phyloP scores from a whole-genome alignment of 1,139 yeast species.

The Candida sp. region DNA sequence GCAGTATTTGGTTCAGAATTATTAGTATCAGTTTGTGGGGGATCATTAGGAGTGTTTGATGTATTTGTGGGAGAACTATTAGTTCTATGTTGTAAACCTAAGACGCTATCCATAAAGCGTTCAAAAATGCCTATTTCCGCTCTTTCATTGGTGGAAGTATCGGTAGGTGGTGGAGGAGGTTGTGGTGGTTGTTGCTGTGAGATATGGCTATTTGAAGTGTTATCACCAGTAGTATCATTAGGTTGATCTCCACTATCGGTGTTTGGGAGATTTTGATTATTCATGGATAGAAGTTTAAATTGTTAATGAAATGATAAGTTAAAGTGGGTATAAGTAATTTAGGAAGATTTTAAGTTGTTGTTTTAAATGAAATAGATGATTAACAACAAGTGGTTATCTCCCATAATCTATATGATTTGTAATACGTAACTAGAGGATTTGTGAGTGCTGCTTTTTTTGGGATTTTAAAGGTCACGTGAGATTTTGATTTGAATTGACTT shows the following conservation, averaged over 20 bases:
- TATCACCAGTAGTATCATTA: not conserved
- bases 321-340: too few relatives aligned
- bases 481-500: too few relatives aligned
- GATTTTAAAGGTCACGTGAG: too few relatives aligned
- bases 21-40: not conserved
- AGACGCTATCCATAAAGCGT: constrained; percentile 10
- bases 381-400: too few relatives aligned
- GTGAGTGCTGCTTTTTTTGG: too few relatives aligned
- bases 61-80: not conserved
- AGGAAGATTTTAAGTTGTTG: too few relatives aligned
- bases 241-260: not conserved
- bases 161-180: too few relatives aligned
- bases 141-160: constrained; percentile 1
- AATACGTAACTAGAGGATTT: too few relatives aligned
- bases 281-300: not conserved
- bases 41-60: not conserved
- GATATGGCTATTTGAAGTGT: not conserved
- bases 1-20: not conserved
- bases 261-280: not conserved
- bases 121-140: constrained; percentile 8
- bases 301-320: not conserved
- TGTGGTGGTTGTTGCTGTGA: not conserved
- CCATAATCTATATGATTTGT: too few relatives aligned
- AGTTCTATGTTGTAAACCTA: constrained; percentile 5
- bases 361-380: too few relatives aligned